Evolutionary conservation across 306 rosid genomes (phyloP), one percentile per base, ranked within the genome.

Genomic region (Gynostemma pentaphyllum): DNA sequence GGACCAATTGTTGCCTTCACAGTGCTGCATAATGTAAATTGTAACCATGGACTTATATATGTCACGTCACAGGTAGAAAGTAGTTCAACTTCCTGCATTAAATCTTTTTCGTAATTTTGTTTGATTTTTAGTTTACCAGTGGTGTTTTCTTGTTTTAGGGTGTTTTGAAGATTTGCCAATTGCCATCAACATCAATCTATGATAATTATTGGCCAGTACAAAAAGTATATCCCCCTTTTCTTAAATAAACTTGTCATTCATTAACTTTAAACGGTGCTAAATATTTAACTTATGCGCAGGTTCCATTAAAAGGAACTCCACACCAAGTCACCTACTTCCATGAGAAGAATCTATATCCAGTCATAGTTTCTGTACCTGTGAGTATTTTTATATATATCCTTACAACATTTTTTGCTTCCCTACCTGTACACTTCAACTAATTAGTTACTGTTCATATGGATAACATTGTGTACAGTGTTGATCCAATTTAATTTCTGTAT

Each of bases 161-260:
- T 72, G 77, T 77, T 77, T 74, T 91, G 56, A 91, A 91, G 84
- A 91, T 91, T 52, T 91, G 98, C 75, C 98, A 88, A 70, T 72
- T 91, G 63, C 98, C 98, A 52, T 69, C 95, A 64, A 87, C 85
- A 55, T 82, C 95, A 72, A 85, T 76, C 79, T 88, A 91, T 44
- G 98, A 91, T 76, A 83, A 82, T 77, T 83, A 80, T 72, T 91
- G 98, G 98, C 98, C 98, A 18, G 88, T 88, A 21, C 98, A 91
- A 70, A 91, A 91, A 75, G 98, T 88, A 69, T 14, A 82, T 27
- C 48, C 74, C 32, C 54, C 62, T 30, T 49, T 15, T 45, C 9
- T 27, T 50, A 11, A 6, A 49, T 50, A 18, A 26, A 5, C 29
- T 29, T 46, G 40, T 13, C 26, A 16, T 13, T 49, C 29, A 13